A percentile compares a stretch with the other conserved stretches of the same genome.
phyloP scores from a whole-genome alignment of 371 early-diverging fungal genomes.

The Mucor sp. region DNA sequence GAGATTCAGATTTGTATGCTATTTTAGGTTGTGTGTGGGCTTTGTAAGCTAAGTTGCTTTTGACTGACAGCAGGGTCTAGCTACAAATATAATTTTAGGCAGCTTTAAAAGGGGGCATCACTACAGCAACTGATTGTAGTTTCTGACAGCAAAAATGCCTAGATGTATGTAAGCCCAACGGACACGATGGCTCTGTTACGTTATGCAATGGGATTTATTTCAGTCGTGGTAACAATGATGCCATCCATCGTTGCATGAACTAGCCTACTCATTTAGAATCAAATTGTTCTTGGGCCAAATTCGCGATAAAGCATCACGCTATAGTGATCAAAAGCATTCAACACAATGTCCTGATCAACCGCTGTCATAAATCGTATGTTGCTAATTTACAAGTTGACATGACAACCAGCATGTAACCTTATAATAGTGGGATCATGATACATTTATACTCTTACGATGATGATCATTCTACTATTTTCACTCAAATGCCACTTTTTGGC shows the following conservation, averaged over 20 bases:
- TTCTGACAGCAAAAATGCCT: background rate
- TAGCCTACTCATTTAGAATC: no score
- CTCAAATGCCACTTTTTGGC: no score
- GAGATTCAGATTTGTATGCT: background rate
- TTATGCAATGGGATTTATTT: background rate
- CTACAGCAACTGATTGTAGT: background rate
- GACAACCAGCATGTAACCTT: background rate
- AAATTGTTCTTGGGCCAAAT: no score
- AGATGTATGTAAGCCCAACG: background rate
- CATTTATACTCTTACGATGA: background rate
- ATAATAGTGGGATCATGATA: background rate
- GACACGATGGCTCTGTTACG: background rate
- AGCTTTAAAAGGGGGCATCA: background rate
- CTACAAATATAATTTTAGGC: background rate
- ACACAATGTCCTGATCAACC: background rate
- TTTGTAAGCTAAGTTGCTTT: background rate
- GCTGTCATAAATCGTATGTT: background rate
- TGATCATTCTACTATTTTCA: background rate
- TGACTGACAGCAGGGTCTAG: background rate
- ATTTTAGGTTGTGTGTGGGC: background rate
- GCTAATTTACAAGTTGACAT: background rate
- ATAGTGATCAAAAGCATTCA: background rate
- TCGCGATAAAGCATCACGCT: background rate
- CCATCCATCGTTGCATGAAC: no score
- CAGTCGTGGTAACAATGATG: no score